Conservation (phyloP, 2,329 filamentous ascomycete species). For the Neurospora sp. region DNA sequence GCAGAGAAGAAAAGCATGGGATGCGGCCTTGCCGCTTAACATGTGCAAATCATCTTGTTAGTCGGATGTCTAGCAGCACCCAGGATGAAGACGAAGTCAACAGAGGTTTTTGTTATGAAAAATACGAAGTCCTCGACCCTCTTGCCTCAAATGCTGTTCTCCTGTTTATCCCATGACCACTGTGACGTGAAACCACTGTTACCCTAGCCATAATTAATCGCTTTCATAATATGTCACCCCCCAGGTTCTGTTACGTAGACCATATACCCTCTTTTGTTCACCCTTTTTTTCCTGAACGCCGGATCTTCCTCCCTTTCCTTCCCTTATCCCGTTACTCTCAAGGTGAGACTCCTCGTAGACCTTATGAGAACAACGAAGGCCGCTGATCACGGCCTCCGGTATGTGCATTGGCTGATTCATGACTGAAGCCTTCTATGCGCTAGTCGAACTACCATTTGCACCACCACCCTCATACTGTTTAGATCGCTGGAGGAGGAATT, state of each 20-base stretch:
- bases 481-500: conserved; percentile 59
- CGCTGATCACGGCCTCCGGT: neutral
- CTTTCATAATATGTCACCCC: neutral
- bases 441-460: neutral
- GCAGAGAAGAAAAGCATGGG: conserved; percentile 8
- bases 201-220: neutral
- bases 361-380: neutral
- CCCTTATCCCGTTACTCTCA: neutral
- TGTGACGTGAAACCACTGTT: neutral
- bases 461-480: conserved; percentile 34
- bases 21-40: neutral
- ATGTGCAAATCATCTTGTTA: neutral
- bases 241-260: neutral
- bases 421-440: neutral
- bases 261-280: neutral
- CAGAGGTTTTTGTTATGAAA: neutral
- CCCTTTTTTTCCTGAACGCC: neutral
- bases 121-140: neutral
- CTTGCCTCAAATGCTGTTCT: neutral
- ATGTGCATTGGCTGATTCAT: neutral
- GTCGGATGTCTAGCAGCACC: neutral
- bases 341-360: neutral
- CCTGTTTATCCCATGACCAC: neutral
- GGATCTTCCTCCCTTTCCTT: neutral
- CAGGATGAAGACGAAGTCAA: neutral